Base-by-base conservation (phyloP, 768 basidiomycete species). In the Serendipita indica region DNA sequence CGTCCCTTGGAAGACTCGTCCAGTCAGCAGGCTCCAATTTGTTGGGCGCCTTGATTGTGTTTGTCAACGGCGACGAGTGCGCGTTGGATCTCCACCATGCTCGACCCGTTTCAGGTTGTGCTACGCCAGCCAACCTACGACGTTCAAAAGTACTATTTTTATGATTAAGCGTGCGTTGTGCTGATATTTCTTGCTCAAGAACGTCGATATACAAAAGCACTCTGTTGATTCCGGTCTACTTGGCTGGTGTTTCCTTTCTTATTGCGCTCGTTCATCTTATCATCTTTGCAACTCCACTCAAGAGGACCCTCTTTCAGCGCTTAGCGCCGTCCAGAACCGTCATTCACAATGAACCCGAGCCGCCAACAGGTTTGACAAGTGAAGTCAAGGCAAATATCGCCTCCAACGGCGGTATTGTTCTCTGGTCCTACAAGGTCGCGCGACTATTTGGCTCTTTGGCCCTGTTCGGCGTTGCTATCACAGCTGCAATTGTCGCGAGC, bases 41-140 rank as follows among this genome's bases (percentile, higher is more conserved):
- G 27, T 7, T 43, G 7, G n/a, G 41, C 41, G 41, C 41, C 27
- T 43, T n/a, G 5, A 6, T 43, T 6, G n/a, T 37, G 10, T 37
- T 54, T 16, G 10, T 27, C n/a, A 16, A 28, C n/a, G 10, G 49
- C 49, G 49, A 20, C 32, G 32, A 20, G 22, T 30, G 7, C 10
- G 30, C 1, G 49, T 43, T 43, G 41, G n/a, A 27, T 30, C 16
- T 54, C 49, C 16, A 28, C 49, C 25, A 30, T 18, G 49, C 22
- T 54, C 22, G 49, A 54, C 32, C 59, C 70, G 69, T 6, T 73
- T 71, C 28, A 79, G 61, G 64, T 76, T 77, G 39, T 65, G 67
- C 64, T 79, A 75, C 34, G 73, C 75, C 59, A 75, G 43, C 30
- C 37, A 33, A 54, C 49, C n/a, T 54, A 28, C 32, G 49, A 54